These are phyloP conservation scores for Ramaria rubella DNA, from an alignment of 768 basidiomycete species.

Conservation along the genomic window DNA sequence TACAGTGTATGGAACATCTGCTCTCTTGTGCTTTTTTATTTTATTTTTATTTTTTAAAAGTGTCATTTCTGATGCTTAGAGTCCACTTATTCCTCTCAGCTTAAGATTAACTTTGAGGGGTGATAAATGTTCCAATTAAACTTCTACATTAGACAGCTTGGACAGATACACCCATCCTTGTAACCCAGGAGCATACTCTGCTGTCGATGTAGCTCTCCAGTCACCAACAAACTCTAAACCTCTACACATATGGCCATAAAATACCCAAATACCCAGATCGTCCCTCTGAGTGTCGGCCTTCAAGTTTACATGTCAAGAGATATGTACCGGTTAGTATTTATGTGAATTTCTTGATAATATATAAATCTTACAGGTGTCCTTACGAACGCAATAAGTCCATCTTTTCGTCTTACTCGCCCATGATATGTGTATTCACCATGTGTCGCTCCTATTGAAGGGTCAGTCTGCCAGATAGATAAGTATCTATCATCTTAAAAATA, in stretches of 20 bases:
- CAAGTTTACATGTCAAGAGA: neutral
- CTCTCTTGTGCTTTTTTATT: too few species aligned
- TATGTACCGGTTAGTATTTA: neutral
- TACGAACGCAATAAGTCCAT: neutral
- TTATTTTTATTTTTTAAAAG: too few species aligned
- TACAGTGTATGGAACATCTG: too few species aligned
- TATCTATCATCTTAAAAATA: too few species aligned
- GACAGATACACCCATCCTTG: neutral
- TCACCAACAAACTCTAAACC: neutral
- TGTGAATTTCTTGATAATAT: too few species aligned
- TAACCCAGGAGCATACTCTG: neutral
- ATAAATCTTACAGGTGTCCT: neutral
- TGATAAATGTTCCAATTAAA: too few species aligned
- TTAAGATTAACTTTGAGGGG: too few species aligned
- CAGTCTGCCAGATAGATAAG: slow-evolving; percentile 3
- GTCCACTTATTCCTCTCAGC: too few species aligned
- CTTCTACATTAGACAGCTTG: too few species aligned
- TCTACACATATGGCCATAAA: neutral
- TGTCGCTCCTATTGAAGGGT: neutral
- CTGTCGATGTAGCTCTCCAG: slow-evolving; percentile 1
- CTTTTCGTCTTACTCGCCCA: neutral
- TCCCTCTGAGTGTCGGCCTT: neutral
- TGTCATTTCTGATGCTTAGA: too few species aligned
- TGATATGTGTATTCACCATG: neutral
- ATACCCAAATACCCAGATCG: slow-evolving; percentile 4